Percentiles rank a stretch among this genome's conserved stretches.
Conservation (phyloP, 805 yeast species). For the Monosporozyma servazzii region DNA sequence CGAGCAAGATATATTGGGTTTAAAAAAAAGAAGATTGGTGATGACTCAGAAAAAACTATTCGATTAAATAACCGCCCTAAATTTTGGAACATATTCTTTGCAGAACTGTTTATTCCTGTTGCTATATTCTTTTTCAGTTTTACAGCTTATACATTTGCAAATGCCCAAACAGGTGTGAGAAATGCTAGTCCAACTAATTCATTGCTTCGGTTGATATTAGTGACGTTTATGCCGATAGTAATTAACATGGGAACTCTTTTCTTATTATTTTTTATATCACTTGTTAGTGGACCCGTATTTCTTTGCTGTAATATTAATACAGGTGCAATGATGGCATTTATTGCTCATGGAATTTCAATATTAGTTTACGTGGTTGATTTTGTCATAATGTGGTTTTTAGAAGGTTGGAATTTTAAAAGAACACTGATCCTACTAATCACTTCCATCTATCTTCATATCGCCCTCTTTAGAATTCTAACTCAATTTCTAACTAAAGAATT, state of each 20-base stretch:
- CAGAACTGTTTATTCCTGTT: conserved; percentile 71
- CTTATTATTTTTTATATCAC: conserved; percentile 36
- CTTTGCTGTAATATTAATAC: conserved; percentile 34
- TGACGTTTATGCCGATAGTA: conserved; percentile 42
- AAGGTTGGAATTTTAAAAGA: conserved; percentile 54
- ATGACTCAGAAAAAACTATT: conserved; percentile 52
- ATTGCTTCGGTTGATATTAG: conserved; percentile 48
- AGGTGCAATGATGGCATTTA: conserved; percentile 46
- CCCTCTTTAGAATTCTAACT: conserved; percentile 45
- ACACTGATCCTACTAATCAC: conserved; percentile 56
- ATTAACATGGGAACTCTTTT: conserved; percentile 28
- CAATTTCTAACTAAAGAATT: conserved; percentile 54
- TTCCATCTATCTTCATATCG: conserved; percentile 44
- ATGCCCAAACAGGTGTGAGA: conserved; percentile 76
- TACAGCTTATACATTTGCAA: conserved; percentile 69
- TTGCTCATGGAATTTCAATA: conserved; percentile 47
- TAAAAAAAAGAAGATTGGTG: conserved; percentile 63
- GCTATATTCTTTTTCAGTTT: conserved; percentile 60
- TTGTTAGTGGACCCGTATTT: conserved; percentile 41
- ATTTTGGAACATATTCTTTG: conserved; percentile 63
- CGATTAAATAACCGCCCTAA: conserved; percentile 69
- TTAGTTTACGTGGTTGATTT: conserved; percentile 45
- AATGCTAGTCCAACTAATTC: conserved; percentile 46
- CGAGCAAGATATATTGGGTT: conserved; percentile 90
- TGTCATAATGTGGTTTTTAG: conserved; percentile 57